Evolutionary conservation across 345 rosid genomes (phyloP).

Genomic region (Triadica sebifera): DNA sequence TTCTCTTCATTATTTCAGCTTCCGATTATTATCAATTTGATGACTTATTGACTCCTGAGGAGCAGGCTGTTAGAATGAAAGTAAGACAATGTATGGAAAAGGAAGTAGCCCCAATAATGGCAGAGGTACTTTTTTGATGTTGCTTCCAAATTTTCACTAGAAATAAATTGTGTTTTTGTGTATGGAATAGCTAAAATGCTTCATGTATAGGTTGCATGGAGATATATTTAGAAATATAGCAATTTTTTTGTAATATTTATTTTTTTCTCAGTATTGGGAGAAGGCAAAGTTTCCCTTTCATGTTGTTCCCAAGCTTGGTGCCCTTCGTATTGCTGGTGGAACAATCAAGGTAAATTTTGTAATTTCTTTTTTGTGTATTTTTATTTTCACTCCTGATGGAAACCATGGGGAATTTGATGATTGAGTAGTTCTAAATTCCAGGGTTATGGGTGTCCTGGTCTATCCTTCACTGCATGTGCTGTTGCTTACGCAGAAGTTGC

Average conservation of each 20-base stretch:
- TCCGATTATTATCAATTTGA: conserved; percentile 77
- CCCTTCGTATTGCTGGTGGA: conserved; percentile 67
- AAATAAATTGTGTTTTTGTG: neutral
- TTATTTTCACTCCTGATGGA: conserved; percentile 1
- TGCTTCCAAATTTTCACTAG: neutral
- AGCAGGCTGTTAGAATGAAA: conserved; percentile 55
- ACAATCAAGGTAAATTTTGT: conserved; percentile 68
- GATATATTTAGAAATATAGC: conserved; percentile 9
- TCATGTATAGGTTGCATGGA: neutral
- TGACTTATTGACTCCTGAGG: conserved; percentile 80
- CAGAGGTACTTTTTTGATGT: conserved; percentile 51
- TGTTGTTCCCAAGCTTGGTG: conserved; percentile 69
- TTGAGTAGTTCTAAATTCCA: conserved; percentile 33
- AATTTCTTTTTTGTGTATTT: neutral
- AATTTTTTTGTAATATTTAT: neutral
- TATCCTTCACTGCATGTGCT: conserved; percentile 70
- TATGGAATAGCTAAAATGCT: neutral
- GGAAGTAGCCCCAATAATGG: conserved; percentile 86
- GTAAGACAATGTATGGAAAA: conserved; percentile 89
- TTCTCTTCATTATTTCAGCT: conserved; percentile 40
- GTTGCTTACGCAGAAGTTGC: conserved; percentile 70
- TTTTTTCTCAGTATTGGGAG: conserved; percentile 76
- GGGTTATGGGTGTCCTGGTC: conserved; percentile 97
- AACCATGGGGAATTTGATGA: conserved; percentile 9
- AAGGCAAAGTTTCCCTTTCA: conserved; percentile 95